Conservation (phyloP, 345 rosid genomes). For the Crucihimalaya himalaica region DNA sequence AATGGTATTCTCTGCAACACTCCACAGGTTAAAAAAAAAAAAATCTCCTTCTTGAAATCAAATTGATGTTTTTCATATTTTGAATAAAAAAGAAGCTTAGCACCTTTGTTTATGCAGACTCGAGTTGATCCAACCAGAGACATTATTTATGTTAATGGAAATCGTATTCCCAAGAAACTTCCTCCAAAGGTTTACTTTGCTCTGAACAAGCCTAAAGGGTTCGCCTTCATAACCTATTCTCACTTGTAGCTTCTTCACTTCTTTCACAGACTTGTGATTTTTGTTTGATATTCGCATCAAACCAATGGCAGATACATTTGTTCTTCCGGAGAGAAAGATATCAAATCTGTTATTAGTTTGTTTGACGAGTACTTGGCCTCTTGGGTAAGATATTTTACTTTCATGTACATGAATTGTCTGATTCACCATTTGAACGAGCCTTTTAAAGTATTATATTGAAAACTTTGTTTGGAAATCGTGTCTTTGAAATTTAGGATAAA, state of each 20-base stretch:
- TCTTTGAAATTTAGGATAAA: constrained; percentile 50
- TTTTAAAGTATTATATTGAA: background rate
- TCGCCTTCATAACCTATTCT: constrained; percentile 29
- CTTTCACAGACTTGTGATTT: constrained; percentile 15
- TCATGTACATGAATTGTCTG: background rate
- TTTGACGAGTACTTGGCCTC: constrained; percentile 68
- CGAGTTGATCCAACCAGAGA: constrained; percentile 85
- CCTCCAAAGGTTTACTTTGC: constrained; percentile 92
- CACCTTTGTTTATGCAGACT: constrained; percentile 53
- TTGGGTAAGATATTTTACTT: constrained; percentile 57
- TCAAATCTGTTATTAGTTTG: constrained; percentile 62
- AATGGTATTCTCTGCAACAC: constrained; percentile 77
- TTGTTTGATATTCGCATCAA: constrained; percentile 20
- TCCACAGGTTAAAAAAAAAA: constrained; percentile 68
- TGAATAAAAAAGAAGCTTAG: background rate
- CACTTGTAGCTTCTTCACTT: constrained; percentile 8
- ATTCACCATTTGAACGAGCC: background rate
- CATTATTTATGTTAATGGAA: constrained; percentile 83
- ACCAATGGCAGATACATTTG: constrained; percentile 75
- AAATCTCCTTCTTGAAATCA: background rate
- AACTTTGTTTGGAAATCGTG: background rate
- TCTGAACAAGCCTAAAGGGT: constrained; percentile 99
- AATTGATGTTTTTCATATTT: background rate
- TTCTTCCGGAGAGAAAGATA: constrained; percentile 85
- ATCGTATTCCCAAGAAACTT: constrained; percentile 79